Conservation (phyloP, 2,329 filamentous ascomycete species). For the Tricladium varicosporioides region DNA sequence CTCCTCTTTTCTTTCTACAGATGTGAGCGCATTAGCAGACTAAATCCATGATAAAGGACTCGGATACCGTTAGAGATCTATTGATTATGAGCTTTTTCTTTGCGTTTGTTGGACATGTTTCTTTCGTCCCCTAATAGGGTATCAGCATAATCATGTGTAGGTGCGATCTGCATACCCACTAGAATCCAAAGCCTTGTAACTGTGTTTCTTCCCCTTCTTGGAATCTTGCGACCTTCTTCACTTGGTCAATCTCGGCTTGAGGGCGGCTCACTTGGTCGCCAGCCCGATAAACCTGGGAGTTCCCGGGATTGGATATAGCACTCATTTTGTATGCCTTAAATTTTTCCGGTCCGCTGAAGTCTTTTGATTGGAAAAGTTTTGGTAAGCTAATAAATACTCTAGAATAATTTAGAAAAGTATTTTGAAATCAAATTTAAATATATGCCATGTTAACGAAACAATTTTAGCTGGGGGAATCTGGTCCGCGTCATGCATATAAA, state of each 20-base stretch:
- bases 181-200: conserved; percentile 67
- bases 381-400: background rate
- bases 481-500: background rate
- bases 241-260: conserved; percentile 45
- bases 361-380: background rate
- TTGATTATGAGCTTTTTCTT: conserved; percentile 42
- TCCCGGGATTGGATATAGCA: conserved; percentile 53
- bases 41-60: background rate
- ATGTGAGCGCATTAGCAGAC: conserved; percentile 15
- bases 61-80: background rate
- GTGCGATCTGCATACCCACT: conserved; percentile 50
- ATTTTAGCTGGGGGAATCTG: background rate
- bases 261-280: conserved; percentile 71
- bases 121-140: conserved; percentile 61
- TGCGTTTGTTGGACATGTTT: conserved; percentile 69
- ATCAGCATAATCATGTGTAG: conserved; percentile 3
- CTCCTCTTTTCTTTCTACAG: conserved; percentile 39
- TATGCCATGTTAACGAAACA: background rate
- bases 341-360: background rate
- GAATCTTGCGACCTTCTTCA: conserved; percentile 57
- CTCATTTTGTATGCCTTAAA: conserved; percentile 21
- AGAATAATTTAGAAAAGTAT: background rate
- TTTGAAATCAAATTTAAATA: background rate
- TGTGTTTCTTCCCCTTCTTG: conserved; percentile 72
- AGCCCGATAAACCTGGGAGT: conserved; percentile 65